A percentile compares a stretch with the other conserved stretches of the same genome.
These are phyloP conservation scores for Hortaea sp. DNA, from an alignment of 2,329 filamentous ascomycete genomes.

Conservation along the genomic window DNA sequence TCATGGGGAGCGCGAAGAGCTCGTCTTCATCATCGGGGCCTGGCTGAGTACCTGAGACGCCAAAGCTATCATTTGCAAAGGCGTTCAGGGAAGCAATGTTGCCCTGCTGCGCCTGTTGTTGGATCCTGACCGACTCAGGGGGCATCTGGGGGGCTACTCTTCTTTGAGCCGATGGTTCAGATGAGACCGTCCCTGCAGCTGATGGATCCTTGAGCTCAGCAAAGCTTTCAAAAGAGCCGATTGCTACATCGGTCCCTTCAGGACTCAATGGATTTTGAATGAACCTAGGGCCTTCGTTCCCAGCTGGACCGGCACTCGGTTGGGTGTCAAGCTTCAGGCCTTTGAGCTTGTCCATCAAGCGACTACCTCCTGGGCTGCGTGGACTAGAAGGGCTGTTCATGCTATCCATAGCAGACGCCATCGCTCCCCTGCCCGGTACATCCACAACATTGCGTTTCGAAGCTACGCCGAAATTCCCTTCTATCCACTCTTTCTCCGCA, in stretches of 20 bases:
- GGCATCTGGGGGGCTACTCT: constrained; percentile 17
- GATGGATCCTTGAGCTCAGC: constrained; percentile 45
- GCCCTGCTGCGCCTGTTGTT: constrained; percentile 27
- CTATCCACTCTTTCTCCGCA: constrained; percentile 77
- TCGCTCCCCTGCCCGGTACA: constrained; percentile 20
- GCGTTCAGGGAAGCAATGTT: constrained; percentile 30
- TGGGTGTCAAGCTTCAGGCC: constrained; percentile 70
- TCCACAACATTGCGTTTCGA: constrained; percentile 32
- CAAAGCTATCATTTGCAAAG: constrained; percentile 14
- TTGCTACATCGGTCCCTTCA: constrained; percentile 52
- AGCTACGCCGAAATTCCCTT: constrained; percentile 62
- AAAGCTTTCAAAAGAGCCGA: constrained; percentile 50
- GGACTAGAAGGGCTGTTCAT: constrained; percentile 48
- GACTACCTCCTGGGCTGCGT: constrained; percentile 52
- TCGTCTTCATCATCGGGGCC: constrained; percentile 58
- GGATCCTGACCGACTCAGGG: constrained; percentile 28
- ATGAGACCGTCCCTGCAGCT: constrained; percentile 29
- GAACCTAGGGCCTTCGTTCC: constrained; percentile 10
- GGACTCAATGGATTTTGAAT: constrained; percentile 48
- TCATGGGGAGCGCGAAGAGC: constrained; percentile 78
- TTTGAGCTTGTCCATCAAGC: constrained; percentile 68
- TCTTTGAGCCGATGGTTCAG: constrained; percentile 21
- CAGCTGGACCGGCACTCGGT: constrained; percentile 10
- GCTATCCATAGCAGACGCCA: constrained; percentile 15
- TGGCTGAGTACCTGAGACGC: constrained; percentile 15